phyloP scores from a whole-genome alignment of 306 rosid genomes.

The Inga leiocalycina region DNA sequence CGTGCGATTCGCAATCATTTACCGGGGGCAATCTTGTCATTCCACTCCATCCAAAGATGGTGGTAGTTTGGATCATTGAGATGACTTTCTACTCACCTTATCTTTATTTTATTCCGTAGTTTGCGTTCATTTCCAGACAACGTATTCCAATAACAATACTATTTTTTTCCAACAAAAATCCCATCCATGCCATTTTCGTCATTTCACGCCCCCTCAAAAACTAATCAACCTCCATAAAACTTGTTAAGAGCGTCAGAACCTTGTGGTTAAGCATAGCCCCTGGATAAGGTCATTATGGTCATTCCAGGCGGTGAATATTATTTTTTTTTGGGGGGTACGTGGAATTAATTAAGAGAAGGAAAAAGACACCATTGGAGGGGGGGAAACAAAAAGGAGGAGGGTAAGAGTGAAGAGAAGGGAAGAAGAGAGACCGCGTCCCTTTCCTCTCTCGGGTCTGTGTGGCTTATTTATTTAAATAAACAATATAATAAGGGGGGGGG shows the following conservation, averaged over 20 bases:
- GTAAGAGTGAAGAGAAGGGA: constrained; percentile 34
- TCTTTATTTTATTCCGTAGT: constrained; percentile 80
- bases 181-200: constrained; percentile 31
- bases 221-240: constrained; percentile 7
- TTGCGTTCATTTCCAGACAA: constrained; percentile 59
- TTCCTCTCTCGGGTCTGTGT: constrained; percentile 37
- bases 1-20: constrained; percentile 39
- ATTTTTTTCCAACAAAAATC: constrained; percentile 19
- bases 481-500: constrained; percentile 35
- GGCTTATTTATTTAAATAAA: constrained; percentile 55
- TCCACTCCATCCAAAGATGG: constrained; percentile 33
- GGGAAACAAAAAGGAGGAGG: constrained; percentile 44
- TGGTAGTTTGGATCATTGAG: constrained; percentile 75
- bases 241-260: background rate
- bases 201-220: background rate
- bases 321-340: background rate
- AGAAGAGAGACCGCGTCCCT: constrained; percentile 15
- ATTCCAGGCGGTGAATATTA: too few species aligned
- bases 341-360: constrained; percentile 29
- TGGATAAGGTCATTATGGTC: background rate
- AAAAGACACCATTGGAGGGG: constrained; percentile 46
- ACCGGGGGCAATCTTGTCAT: constrained; percentile 49
- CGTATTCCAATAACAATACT: constrained; percentile 43
- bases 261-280: background rate
- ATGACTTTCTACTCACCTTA: constrained; percentile 83